Evolutionary conservation across 441 rosid species (phyloP).

Genomic region (Populus hybrid): DNA sequence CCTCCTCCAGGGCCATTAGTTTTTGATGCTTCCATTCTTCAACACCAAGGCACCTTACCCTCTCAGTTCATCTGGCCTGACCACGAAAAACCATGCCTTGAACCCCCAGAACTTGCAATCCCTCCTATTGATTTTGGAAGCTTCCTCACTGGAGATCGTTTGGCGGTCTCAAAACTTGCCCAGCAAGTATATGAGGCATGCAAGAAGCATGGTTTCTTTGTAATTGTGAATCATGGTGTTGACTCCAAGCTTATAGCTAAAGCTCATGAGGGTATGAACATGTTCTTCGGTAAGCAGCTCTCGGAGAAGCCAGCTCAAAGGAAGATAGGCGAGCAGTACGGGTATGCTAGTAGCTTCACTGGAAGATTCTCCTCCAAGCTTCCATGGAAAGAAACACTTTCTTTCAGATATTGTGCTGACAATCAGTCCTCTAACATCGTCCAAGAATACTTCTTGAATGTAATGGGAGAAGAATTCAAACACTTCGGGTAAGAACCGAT

Average conservation of each 20-base stretch:
- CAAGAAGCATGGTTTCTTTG: conserved; percentile 82
- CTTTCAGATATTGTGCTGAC: conserved; percentile 57
- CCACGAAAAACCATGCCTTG: conserved; percentile 53
- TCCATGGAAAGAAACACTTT: conserved; percentile 97
- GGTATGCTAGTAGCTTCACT: conserved; percentile 91
- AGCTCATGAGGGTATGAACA: conserved; percentile 66
- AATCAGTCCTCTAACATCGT: conserved; percentile 39
- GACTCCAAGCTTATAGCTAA: conserved; percentile 46
- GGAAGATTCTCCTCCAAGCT: conserved; percentile 82
- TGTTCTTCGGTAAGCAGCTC: conserved; percentile 70
- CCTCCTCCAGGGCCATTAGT: conserved; percentile 17
- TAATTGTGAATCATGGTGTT: conserved; percentile 81
- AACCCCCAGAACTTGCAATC: conserved; percentile 56
- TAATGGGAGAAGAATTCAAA: conserved; percentile 68
- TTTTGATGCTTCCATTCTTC: conserved; percentile 67
- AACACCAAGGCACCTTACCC: conserved; percentile 52
- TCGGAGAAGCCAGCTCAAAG: conserved; percentile 69
- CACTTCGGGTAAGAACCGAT: conserved; percentile 56
- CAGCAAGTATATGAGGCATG: conserved; percentile 69
- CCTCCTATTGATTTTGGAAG: conserved; percentile 68
- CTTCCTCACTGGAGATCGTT: conserved; percentile 49
- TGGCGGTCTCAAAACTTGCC: conserved; percentile 39
- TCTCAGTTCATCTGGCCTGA: conserved; percentile 87
- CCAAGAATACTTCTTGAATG: conserved; percentile 48
- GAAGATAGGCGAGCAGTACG: conserved; percentile 71